Base-by-base conservation (phyloP, 805 yeast species). In the Candida jianshihensis region DNA sequence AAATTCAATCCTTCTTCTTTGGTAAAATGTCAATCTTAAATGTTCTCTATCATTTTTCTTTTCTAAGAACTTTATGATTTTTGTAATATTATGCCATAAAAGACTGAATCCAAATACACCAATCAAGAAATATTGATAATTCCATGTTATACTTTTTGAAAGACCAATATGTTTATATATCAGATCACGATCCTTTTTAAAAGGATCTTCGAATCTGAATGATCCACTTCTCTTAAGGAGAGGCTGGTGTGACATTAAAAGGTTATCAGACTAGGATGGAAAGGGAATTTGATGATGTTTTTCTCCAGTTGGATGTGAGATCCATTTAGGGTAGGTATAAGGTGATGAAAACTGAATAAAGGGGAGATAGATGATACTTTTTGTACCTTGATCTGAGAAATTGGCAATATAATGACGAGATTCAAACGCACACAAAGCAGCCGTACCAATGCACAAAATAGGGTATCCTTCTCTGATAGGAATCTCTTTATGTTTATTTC, bases 141-240 rank as follows among this genome's bases (percentile, higher is more conserved):
- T 10, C 46, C 46, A 34, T 7, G 48, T 47, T 21, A 40, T 35
- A 19, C 30, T 26, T 35, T 51, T 49, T 3, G 56, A 48, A 19
- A 45, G 38, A 8, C 40, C 44, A 26, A 51, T 49, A 33, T 49
- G 53, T 6, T 16, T 15, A 37, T 51, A 51, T 4, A 30, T 41
- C 10, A 42, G 34, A 19, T 37, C 49, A 14, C 42, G 35, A 21
- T 51, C 47, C 14, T 43, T 44, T 9, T 14, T 8, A 38, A 51
- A 51, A 2, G 56, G 56, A 25, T 49, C 44, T 4, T 40, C 36
- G 26, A 32, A 36, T 14, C 53, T 29, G 38, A 51, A 51, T n/a
- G 44, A 47, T n/a, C n/a, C n/a, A 3, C 26, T 36, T 13, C 36
- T 34, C 9, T 14, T 26, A 6, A 4, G 11, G 12, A n/a, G 16